Evolutionary conservation across 345 rosid genomes (phyloP), one percentile per base, ranked within the genome.

Genomic region (Brassica carinata): DNA sequence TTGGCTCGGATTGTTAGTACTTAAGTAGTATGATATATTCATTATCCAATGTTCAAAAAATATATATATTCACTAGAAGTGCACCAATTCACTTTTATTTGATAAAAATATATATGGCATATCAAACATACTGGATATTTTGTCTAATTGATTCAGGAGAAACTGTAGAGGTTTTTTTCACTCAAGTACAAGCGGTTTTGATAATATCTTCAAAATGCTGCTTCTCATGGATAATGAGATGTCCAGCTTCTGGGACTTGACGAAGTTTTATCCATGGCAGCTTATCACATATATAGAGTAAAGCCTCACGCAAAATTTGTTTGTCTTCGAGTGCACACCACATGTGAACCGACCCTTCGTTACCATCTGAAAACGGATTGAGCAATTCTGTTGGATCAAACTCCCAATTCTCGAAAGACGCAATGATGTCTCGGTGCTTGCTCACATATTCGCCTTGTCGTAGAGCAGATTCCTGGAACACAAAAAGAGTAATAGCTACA

Each of bases 251-350:
- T 15, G 84, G 87, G 83, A 92, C 89, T 62, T 94, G 88, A 27
- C 91, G 94, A 71, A 89, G 89, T 4, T 71, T 88, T 62, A 92
- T 84, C 93, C 97, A 94, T 1, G 92, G 90, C 57, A 89, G 85
- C 81, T 87, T 91, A 75, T 89, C 87, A 0, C 89, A 73, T 7
- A 91, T 72, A 75, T 72, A 89, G 8, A 86, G 86, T 53, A 86
- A 85, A 53, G 90, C 75, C 57, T 84, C 72, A 1, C 26, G 75
- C 2, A 88, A 89, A 62, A 90, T 87, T 77, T 91, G 86, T 81
- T 87, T 83, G 81, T 94, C 97, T 63, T 84, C 87, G 2, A 72
- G 67, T 23, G 90, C 93, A 80, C 90, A 89, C 97, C 98, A 94
- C 9, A 94, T 79, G 64, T 94, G 93, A 30, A 92, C 85, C 0